Evolutionary conservation across 305 asterid species (phyloP), one percentile per base, ranked within the genome.

Genomic region (Salvia sclarea): DNA sequence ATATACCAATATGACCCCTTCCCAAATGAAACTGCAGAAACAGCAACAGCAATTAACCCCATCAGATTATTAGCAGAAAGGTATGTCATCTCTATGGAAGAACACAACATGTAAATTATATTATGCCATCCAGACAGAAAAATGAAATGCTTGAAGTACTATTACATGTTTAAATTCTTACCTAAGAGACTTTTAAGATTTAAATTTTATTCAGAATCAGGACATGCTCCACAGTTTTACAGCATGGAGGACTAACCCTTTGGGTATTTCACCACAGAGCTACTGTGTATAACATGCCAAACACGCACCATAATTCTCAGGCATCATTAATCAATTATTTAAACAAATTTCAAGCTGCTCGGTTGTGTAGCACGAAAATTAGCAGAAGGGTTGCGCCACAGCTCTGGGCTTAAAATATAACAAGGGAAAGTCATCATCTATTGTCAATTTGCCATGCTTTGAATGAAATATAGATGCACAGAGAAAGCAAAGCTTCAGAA

Each of bases 1-100:
- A 84, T 67, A 79, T 74, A 77, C 96, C 98, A 64, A 94, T 85
- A 73, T 91, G 98, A 68, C 99, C 96, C 82, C 96, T 88, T 80
- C 98, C 98, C 84, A 91, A 67, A 84, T 93, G 98, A 81, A 66
- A 91, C 98, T 91, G 83, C 63, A 52, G 67, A 69, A 71, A 37
- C 61, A 74, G 43, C 48, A 71, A 37, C 61, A 74, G 43, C 48
- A 79, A 30, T 57, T 44, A 67, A 64, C 61, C 68, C 14, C 33
- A 59, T 72, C 64, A 67, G 56, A 55, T 8, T 25, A 33, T 25
- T 8, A 53, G 67, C 59, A 30, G 40, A 72, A 70, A 25, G 30
- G 24, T 31, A 57, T 24, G 16, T 43, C 8, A 28, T 60, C 21
- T 41, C 44, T 53, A 49, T 14, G 17, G n/a, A n/a, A 8, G 43